phyloP scores from a whole-genome alignment of 2,329 filamentous ascomycete species.

The Neurospora crassa region DNA sequence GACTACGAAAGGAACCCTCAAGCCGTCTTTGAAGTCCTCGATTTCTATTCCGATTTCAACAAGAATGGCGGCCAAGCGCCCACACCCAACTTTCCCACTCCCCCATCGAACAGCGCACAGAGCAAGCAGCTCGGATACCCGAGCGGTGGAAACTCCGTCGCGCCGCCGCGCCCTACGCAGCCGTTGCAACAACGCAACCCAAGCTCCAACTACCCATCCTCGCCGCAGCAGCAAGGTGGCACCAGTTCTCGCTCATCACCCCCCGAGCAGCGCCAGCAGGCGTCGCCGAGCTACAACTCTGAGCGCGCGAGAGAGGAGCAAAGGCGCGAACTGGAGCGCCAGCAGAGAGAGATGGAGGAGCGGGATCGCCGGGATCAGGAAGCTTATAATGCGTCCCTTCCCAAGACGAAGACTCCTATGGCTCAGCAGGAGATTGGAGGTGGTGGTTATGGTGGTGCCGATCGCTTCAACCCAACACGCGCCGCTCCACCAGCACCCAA shows the following conservation, averaged over 20 bases:
- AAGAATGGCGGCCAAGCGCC: conserved; percentile 64
- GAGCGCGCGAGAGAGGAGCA: conserved; percentile 45
- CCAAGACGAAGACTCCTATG: conserved; percentile 67
- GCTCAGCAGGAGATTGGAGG: conserved; percentile 86
- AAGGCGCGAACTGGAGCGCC: conserved; percentile 51
- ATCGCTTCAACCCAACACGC: conserved; percentile 77
- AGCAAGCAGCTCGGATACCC: conserved; percentile 56
- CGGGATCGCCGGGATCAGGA: conserved; percentile 67
- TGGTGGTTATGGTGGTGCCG: conserved; percentile 36
- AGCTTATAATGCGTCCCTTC: conserved; percentile 82
- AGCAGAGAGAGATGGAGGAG: conserved; percentile 50
- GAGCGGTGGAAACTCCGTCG: conserved; percentile 44
- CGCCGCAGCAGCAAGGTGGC: conserved; percentile 25
- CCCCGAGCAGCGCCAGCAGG: conserved; percentile 42
- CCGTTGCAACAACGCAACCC: conserved; percentile 35
- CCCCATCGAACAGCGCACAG: conserved; percentile 44
- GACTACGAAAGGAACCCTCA: conserved; percentile 97
- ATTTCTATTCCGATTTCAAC: conserved; percentile 78
- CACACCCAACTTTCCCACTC: conserved; percentile 54
- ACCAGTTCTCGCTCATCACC: conserved; percentile 32
- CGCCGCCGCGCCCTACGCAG: conserved; percentile 59
- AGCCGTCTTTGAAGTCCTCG: conserved; percentile 69
- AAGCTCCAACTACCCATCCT: conserved; percentile 30
- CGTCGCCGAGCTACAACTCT: conserved; percentile 43
- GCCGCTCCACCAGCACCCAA: conserved; percentile 75